Evolutionary conservation across 176 grass and related monocot species (phyloP).

Genomic region (Pharus latifolius): DNA sequence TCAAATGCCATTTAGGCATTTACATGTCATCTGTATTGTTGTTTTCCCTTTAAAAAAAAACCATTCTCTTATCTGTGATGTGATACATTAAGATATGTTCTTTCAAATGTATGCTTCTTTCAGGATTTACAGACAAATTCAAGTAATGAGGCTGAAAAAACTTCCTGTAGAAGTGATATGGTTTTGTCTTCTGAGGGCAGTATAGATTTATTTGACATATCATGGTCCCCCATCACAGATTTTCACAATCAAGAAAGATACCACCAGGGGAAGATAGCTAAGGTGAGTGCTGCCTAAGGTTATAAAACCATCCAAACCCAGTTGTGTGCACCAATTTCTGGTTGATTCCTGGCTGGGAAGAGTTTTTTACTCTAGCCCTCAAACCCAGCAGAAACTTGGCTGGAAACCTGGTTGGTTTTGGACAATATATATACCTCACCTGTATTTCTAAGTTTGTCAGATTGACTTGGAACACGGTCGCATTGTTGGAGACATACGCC

Average conservation of each 20-base stretch:
- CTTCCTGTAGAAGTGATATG: conserved; percentile 41
- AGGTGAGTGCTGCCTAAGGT: conserved; percentile 39
- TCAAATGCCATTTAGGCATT: too few relatives aligned
- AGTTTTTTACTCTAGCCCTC: neutral
- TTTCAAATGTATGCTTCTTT: conserved; percentile 3
- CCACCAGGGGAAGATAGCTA: conserved; percentile 56
- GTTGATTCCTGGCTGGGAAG: neutral
- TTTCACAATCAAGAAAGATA: conserved; percentile 87
- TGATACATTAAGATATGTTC: too few relatives aligned
- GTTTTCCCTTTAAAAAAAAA: too few relatives aligned
- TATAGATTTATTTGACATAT: conserved; percentile 53
- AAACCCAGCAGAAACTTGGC: neutral
- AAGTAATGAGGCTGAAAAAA: conserved; percentile 22
- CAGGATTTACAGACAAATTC: conserved; percentile 55
- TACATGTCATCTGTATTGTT: too few relatives aligned
- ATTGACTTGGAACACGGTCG: too few relatives aligned
- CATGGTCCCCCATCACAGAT: conserved; percentile 59
- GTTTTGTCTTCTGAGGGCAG: conserved; percentile 31
- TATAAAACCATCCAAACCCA: neutral
- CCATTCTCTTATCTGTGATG: neutral
- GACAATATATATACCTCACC: too few relatives aligned
- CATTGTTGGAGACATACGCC: too few relatives aligned
- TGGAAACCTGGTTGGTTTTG: neutral
- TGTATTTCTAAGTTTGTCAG: too few relatives aligned
- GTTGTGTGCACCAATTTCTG: neutral